Conservation (phyloP, 164 flowering plant species). For the Magnolia sinica region DNA sequence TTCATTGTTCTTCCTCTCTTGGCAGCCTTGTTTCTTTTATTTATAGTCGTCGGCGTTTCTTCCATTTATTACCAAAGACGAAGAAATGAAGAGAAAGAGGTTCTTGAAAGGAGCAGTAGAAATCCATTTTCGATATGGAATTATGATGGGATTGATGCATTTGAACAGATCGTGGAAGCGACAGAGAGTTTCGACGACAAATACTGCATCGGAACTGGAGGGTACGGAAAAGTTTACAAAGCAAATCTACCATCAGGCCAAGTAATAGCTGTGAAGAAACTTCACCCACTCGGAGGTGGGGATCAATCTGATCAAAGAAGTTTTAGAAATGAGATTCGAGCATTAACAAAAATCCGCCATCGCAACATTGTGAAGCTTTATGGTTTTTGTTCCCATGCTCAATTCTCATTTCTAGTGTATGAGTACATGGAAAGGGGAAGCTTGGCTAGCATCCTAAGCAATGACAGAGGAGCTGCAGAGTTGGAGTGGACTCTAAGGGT, state of each 20-base stretch:
- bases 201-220: constrained; percentile 59
- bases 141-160: constrained; percentile 44
- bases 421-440: constrained; percentile 22
- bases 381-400: constrained; percentile 10
- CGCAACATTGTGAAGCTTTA: constrained; percentile 20
- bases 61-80: not conserved
- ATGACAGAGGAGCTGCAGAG: constrained; percentile 1
- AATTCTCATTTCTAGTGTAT: constrained; percentile 12
- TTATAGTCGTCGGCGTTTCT: not conserved
- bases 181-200: constrained; percentile 44
- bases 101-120: not conserved
- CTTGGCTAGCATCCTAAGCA: constrained; percentile 1
- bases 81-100: not conserved
- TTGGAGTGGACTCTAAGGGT: constrained; percentile 16
- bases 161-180: constrained; percentile 44
- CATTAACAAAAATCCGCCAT: constrained; percentile 17
- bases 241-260: constrained; percentile 39
- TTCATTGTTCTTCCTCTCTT: not conserved
- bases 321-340: constrained; percentile 15
- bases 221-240: constrained; percentile 55
- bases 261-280: constrained; percentile 49
- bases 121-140: constrained; percentile 37
- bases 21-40: not conserved
- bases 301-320: not conserved
- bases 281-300: constrained; percentile 25